phyloP scores from a whole-genome alignment of 176 grass and related monocot genomes.

The Guadua angustifolia region DNA sequence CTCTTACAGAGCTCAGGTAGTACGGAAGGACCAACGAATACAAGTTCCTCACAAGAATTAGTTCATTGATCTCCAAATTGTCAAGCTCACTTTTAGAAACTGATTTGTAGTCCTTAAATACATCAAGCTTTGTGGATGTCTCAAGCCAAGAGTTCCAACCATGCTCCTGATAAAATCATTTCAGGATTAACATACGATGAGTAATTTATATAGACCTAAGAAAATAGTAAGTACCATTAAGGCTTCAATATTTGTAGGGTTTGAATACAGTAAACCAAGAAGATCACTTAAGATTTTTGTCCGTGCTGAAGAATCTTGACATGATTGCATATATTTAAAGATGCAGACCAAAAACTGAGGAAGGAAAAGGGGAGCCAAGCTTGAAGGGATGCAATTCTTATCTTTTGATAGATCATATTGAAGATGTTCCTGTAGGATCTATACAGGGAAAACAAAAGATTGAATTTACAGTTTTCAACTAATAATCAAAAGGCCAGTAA shows the following conservation, averaged over 20 bases:
- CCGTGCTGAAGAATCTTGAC: constrained; percentile 65
- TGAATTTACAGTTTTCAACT: constrained; percentile 12
- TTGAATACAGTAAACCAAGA: constrained; percentile 68
- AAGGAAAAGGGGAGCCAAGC: constrained; percentile 61
- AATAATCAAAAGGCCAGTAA: neutral
- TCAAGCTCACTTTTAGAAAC: constrained; percentile 44
- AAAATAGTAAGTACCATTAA: constrained; percentile 64
- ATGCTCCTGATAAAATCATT: constrained; percentile 61
- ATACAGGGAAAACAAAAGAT: constrained; percentile 36
- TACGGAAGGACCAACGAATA: constrained; percentile 80
- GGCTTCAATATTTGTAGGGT: constrained; percentile 75
- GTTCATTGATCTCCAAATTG: constrained; percentile 57
- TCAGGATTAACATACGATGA: constrained; percentile 33
- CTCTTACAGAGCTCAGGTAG: constrained; percentile 84
- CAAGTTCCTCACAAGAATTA: constrained; percentile 81
- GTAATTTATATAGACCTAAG: constrained; percentile 45
- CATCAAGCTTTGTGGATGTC: constrained; percentile 63
- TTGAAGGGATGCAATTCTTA: constrained; percentile 48
- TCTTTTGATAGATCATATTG: constrained; percentile 50
- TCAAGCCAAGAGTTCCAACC: constrained; percentile 81
- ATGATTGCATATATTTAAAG: constrained; percentile 72
- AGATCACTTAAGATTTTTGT: constrained; percentile 65
- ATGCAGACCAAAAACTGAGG: constrained; percentile 80
- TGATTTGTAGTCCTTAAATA: constrained; percentile 63
- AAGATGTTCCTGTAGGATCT: constrained; percentile 63